These are phyloP conservation scores for Melocanna baccifera DNA, from an alignment of 176 grass and related monocot genomes.

Conservation along the genomic window DNA sequence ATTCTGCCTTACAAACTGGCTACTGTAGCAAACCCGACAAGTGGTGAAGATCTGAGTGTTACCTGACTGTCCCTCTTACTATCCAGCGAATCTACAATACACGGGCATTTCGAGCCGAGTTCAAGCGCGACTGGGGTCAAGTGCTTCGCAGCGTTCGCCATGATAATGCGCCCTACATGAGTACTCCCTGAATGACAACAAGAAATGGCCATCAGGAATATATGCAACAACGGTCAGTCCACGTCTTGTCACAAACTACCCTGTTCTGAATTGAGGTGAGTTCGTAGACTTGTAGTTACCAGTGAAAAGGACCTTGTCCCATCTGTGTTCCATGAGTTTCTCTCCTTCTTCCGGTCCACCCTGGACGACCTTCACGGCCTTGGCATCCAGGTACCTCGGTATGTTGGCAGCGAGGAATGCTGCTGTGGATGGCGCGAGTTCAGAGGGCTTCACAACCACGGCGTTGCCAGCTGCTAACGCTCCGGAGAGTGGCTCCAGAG, in stretches of 20 bases:
- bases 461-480: constrained; percentile 77
- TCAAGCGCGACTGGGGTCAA: constrained; percentile 78
- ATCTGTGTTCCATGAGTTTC: constrained; percentile 71
- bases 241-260: not conserved
- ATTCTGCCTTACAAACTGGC: not conserved
- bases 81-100: constrained; percentile 58
- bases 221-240: not conserved
- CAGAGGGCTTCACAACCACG: constrained; percentile 69
- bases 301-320: constrained; percentile 95
- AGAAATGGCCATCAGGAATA: not conserved
- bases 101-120: constrained; percentile 84
- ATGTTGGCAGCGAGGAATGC: constrained; percentile 59
- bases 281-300: constrained; percentile 20
- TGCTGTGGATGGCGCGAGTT: constrained; percentile 56
- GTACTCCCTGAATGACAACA: not conserved
- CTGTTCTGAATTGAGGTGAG: not conserved
- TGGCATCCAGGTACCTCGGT: constrained; percentile 60
- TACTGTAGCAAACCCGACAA: not conserved
- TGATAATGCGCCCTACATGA: constrained; percentile 60
- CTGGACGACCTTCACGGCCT: constrained; percentile 60
- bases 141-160: constrained; percentile 74
- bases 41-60: not conserved
- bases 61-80: constrained; percentile 46
- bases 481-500: constrained; percentile 69
- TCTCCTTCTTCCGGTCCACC: constrained; percentile 59